Evolutionary conservation across 2,329 filamentous ascomycete species (phyloP).

Genomic region (Clarireedia paspali): DNA sequence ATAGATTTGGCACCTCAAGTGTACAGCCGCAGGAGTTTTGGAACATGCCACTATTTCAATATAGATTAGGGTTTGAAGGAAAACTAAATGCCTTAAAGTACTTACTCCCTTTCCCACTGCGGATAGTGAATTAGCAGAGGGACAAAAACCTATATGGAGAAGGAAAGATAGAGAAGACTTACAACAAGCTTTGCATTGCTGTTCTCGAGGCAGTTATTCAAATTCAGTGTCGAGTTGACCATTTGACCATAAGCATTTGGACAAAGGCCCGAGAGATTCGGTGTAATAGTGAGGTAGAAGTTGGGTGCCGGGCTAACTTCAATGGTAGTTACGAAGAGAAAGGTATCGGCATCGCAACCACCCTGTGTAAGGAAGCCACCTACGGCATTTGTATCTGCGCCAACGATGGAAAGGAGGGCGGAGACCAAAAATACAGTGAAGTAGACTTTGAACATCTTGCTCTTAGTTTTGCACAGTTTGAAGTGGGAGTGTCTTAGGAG

Average conservation of each 20-base stretch:
- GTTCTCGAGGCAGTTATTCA: slow-evolving; percentile 3
- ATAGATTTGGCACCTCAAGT: neutral
- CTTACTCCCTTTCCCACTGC: slow-evolving; percentile 4
- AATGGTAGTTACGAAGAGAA: neutral
- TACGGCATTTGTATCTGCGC: neutral
- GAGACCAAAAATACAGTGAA: neutral
- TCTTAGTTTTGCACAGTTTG: no score
- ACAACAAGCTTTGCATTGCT: neutral
- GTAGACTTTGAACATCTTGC: neutral
- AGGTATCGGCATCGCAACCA: neutral
- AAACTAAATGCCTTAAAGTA: neutral
- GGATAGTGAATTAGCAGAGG: neutral
- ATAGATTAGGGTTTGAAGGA: neutral
- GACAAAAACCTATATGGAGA: neutral
- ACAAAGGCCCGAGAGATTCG: slow-evolving; percentile 1
- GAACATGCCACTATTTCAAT: slow-evolving; percentile 1
- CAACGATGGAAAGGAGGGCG: neutral
- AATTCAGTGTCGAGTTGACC: slow-evolving; percentile 2
- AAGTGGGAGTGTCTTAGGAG: no score
- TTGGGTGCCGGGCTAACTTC: neutral
- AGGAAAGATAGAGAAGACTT: neutral
- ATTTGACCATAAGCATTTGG: neutral
- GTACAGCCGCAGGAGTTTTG: slow-evolving; percentile 2
- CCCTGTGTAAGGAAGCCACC: neutral
- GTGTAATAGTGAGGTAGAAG: neutral